Evolutionary conservation across 257 asterid genomes (phyloP).

Genomic region (Dorcoceras hygrometricum): DNA sequence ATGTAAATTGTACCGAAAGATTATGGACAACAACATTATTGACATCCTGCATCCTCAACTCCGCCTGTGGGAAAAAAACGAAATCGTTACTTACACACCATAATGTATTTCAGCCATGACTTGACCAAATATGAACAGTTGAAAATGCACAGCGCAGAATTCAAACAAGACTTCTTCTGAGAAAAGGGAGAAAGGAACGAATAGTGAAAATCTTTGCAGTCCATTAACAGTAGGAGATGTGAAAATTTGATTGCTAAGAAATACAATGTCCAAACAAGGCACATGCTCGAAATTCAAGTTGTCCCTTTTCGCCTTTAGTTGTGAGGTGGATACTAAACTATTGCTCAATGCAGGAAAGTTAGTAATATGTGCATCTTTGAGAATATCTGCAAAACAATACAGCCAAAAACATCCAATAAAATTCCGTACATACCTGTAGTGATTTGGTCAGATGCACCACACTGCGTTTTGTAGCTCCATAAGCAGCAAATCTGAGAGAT

Average conservation of each 20-base stretch:
- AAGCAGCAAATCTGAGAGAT: conserved; percentile 83
- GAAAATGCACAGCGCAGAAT: conserved; percentile 1
- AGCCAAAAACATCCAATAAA: background rate
- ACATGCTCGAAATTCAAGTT: background rate
- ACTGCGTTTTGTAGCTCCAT: conserved; percentile 97
- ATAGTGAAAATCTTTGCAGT: background rate
- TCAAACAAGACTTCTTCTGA: background rate
- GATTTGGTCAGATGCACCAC: conserved; percentile 98
- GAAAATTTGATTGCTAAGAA: background rate
- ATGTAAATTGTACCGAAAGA: conserved; percentile 62
- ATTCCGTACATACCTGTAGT: conserved; percentile 59
- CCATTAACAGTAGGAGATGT: background rate
- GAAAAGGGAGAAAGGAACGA: conserved; percentile 9
- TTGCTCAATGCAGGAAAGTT: background rate
- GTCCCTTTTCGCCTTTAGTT: background rate
- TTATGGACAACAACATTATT: conserved; percentile 76
- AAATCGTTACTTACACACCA: conserved; percentile 13
- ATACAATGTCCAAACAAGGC: background rate
- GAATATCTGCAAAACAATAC: background rate
- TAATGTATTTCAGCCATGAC: background rate
- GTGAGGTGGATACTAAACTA: background rate
- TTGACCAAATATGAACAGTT: conserved; percentile 19
- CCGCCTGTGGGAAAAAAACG: conserved; percentile 57
- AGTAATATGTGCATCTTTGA: conserved; percentile 1
- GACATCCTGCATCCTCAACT: conserved; percentile 91